phyloP scores from a whole-genome alignment of 176 grass and related monocot species.

The Carex cristatella region DNA sequence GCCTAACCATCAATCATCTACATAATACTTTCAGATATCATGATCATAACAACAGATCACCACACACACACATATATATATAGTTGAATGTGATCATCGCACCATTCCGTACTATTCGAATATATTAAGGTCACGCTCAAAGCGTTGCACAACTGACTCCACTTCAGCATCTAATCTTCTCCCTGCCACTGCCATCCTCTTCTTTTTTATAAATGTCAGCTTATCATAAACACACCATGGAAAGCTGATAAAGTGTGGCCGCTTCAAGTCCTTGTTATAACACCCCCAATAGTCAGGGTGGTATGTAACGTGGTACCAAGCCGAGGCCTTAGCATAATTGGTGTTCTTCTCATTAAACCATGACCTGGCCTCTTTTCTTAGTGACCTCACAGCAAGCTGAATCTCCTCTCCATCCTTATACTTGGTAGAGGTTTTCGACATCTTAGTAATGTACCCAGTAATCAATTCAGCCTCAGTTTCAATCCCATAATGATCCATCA shows the following conservation, averaged over 20 bases:
- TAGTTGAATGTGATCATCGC: background rate
- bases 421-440: slow-evolving; percentile 77
- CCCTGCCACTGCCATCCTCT: slow-evolving; percentile 10
- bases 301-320: slow-evolving; percentile 92
- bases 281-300: slow-evolving; percentile 46
- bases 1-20: background rate
- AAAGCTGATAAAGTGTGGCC: slow-evolving; percentile 76
- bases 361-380: slow-evolving; percentile 78
- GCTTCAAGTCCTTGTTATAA: slow-evolving; percentile 50
- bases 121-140: slow-evolving; percentile 19
- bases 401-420: slow-evolving; percentile 66
- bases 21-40: background rate
- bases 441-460: slow-evolving; percentile 75
- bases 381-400: slow-evolving; percentile 46
- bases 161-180: slow-evolving; percentile 31
- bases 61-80: background rate
- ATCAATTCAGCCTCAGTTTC: slow-evolving; percentile 86
- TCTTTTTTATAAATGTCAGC: slow-evolving; percentile 53
- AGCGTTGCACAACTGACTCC: slow-evolving; percentile 17
- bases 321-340: slow-evolving; percentile 61
- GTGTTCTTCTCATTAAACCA: slow-evolving; percentile 51
- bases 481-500: slow-evolving; percentile 89
- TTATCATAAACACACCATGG: slow-evolving; percentile 80
- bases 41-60: background rate
- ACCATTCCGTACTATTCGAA: slow-evolving; percentile 5